These are phyloP conservation scores for Schizosaccharomyces octosporus DNA, from an alignment of 805 yeast species.

Conservation along the genomic window DNA sequence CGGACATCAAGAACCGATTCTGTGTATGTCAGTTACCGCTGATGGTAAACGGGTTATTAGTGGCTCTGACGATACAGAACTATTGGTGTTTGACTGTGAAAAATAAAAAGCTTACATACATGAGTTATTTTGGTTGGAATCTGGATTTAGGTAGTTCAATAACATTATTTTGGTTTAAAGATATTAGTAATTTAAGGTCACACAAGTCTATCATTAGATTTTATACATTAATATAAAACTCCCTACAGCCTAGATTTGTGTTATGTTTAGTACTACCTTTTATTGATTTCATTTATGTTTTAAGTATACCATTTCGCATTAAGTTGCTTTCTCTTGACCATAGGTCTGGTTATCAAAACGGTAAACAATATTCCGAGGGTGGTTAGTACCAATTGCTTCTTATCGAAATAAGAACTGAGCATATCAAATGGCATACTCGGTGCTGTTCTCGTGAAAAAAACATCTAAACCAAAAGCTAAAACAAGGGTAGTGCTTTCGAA, in stretches of 20 bases:
- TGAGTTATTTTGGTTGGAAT: too few species aligned
- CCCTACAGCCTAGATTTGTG: too few species aligned
- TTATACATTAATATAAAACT: too few species aligned
- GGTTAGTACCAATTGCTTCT: slow-evolving; percentile 34
- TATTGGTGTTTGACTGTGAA: slow-evolving; percentile 23
- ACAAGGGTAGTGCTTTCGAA: slow-evolving; percentile 57
- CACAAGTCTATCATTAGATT: too few species aligned
- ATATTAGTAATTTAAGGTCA: too few species aligned
- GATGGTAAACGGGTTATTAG: slow-evolving; percentile 50
- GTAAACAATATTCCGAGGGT: slow-evolving; percentile 25
- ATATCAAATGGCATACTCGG: slow-evolving; percentile 73
- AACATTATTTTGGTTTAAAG: not conserved
- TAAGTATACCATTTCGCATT: slow-evolving; percentile 23
- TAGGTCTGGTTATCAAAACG: slow-evolving; percentile 29
- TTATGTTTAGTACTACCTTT: too few species aligned
- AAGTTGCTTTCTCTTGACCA: slow-evolving; percentile 29
- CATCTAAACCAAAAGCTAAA: slow-evolving; percentile 43
- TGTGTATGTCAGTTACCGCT: slow-evolving; percentile 47
- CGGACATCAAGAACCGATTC: slow-evolving; percentile 85
- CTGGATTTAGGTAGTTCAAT: too few species aligned
- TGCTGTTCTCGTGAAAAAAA: slow-evolving; percentile 50
- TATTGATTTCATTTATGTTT: not conserved
- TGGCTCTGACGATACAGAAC: slow-evolving; percentile 94
- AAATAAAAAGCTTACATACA: not conserved
- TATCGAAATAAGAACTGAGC: slow-evolving; percentile 43